phyloP scores from a whole-genome alignment of 805 yeast genomes.

The Candida nemodendra region DNA sequence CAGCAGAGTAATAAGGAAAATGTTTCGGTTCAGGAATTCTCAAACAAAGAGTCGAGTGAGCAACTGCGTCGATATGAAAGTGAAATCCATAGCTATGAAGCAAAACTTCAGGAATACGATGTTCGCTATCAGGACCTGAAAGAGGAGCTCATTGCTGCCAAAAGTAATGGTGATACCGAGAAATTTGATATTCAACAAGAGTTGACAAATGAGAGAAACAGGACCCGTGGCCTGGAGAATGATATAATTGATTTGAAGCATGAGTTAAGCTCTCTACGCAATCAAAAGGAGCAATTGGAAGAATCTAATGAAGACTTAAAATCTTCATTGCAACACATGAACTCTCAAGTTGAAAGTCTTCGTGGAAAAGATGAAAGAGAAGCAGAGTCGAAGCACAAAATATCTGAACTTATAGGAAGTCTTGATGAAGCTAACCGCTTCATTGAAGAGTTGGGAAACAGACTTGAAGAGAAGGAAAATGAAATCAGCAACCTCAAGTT shows the following conservation, averaged over 20 bases:
- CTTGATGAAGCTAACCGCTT: slow-evolving; percentile 15
- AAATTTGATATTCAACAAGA: slow-evolving; percentile 2
- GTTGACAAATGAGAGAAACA: slow-evolving; percentile 8
- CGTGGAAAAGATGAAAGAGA: slow-evolving; percentile 6
- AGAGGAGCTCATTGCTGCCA: slow-evolving; percentile 5
- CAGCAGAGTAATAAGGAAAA: slow-evolving; percentile 13
- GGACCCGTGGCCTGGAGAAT: background rate
- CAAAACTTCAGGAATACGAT: slow-evolving; percentile 8
- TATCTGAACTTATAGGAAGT: slow-evolving; percentile 14
- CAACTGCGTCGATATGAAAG: slow-evolving; percentile 6
- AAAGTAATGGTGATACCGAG: slow-evolving; percentile 3
- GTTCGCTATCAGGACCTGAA: slow-evolving; percentile 9
- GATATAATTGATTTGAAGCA: slow-evolving; percentile 12
- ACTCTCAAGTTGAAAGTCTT: slow-evolving; percentile 6
- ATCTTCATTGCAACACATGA: slow-evolving; percentile 4
- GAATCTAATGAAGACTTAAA: slow-evolving; percentile 11
- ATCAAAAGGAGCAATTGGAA: slow-evolving; percentile 17
- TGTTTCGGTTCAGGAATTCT: slow-evolving; percentile 1
- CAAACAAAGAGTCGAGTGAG: slow-evolving; percentile 7
- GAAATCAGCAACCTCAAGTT: slow-evolving; percentile 12
- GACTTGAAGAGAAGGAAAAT: slow-evolving; percentile 22
- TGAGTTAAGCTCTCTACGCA: slow-evolving; percentile 8
- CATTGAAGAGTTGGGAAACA: slow-evolving; percentile 24
- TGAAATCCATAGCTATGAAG: slow-evolving; percentile 7
- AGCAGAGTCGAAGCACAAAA: slow-evolving; percentile 7